These are phyloP conservation scores for Pythium monospermum DNA, from an alignment of 352 stramenopile genomes.

Conservation along the genomic window DNA sequence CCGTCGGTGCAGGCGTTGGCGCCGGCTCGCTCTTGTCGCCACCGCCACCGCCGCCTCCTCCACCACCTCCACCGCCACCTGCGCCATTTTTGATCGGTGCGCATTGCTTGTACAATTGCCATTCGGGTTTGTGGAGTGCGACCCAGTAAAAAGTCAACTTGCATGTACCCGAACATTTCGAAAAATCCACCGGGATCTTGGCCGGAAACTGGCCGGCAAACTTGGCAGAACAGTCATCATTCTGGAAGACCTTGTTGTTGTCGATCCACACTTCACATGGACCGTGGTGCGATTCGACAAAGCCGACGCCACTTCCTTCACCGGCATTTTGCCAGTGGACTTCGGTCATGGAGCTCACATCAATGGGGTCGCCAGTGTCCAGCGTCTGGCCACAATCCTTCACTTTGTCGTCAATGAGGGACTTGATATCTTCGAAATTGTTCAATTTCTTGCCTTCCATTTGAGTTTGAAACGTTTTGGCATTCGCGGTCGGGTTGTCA, in stretches of 20 bases:
- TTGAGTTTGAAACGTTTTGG: slow-evolving; percentile 21
- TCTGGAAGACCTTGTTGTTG: too few relatives aligned
- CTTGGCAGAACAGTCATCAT: too few relatives aligned
- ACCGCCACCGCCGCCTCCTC: too few relatives aligned
- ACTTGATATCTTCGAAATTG: slow-evolving; percentile 18
- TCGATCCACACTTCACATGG: too few relatives aligned
- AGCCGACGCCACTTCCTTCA: too few relatives aligned
- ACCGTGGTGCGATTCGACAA: too few relatives aligned
- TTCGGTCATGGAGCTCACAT: slow-evolving; percentile 12
- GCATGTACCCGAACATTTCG: slow-evolving; percentile 22
- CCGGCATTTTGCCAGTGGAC: slow-evolving; percentile 30
- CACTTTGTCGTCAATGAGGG: slow-evolving; percentile 29
- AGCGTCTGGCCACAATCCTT: slow-evolving; percentile 20
- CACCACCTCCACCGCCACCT: not conserved
- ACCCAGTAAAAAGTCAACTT: slow-evolving; percentile 31
- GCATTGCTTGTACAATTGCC: slow-evolving; percentile 34
- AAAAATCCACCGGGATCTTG: slow-evolving; percentile 29
- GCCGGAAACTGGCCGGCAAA: too few relatives aligned
- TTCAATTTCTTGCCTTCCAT: slow-evolving; percentile 16
- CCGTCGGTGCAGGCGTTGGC: too few relatives aligned
- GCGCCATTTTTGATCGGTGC: slow-evolving; percentile 18
- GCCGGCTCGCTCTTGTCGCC: too few relatives aligned
- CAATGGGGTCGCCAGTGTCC: slow-evolving; percentile 9
- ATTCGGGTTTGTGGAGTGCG: slow-evolving; percentile 25
- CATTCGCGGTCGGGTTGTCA: slow-evolving; percentile 25